Conservation (phyloP, 129 eudicot genomes). For the Escallonia herrerae region DNA sequence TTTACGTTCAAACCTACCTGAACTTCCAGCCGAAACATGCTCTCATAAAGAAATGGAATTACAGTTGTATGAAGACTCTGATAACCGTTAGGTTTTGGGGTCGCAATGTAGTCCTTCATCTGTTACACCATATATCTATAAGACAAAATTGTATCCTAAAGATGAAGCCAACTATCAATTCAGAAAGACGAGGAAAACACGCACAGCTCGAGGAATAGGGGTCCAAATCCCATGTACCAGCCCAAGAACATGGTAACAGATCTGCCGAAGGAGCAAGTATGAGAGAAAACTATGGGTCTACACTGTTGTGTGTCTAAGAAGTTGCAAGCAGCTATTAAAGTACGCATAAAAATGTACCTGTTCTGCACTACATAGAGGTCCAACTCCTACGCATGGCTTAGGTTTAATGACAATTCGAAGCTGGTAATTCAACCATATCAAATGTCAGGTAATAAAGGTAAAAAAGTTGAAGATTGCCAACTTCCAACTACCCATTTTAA, state of each 20-base stretch:
- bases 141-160: background rate
- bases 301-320: background rate
- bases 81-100: slow-evolving; percentile 97
- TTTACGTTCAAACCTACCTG: slow-evolving; percentile 41
- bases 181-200: slow-evolving; percentile 19
- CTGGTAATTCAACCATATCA: slow-evolving; percentile 32
- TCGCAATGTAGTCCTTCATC: slow-evolving; percentile 99
- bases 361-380: slow-evolving; percentile 75
- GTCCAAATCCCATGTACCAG: slow-evolving; percentile 94
- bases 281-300: slow-evolving; percentile 8
- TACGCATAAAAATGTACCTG: slow-evolving; percentile 45
- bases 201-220: slow-evolving; percentile 85
- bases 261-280: slow-evolving; percentile 37
- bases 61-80: slow-evolving; percentile 96
- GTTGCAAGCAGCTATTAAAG: slow-evolving; percentile 3
- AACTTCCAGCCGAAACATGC: slow-evolving; percentile 97
- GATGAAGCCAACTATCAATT: slow-evolving; percentile 1
- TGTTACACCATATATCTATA: slow-evolving; percentile 22
- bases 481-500: slow-evolving; percentile 8
- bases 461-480: slow-evolving; percentile 9
- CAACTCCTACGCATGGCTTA: slow-evolving; percentile 74
- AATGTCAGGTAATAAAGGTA: slow-evolving; percentile 4
- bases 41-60: slow-evolving; percentile 93
- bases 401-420: slow-evolving; percentile 86
- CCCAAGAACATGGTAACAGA: slow-evolving; percentile 93